Conservation (phyloP, 2,329 filamentous ascomycete genomes). For the Huntiella savannae region DNA sequence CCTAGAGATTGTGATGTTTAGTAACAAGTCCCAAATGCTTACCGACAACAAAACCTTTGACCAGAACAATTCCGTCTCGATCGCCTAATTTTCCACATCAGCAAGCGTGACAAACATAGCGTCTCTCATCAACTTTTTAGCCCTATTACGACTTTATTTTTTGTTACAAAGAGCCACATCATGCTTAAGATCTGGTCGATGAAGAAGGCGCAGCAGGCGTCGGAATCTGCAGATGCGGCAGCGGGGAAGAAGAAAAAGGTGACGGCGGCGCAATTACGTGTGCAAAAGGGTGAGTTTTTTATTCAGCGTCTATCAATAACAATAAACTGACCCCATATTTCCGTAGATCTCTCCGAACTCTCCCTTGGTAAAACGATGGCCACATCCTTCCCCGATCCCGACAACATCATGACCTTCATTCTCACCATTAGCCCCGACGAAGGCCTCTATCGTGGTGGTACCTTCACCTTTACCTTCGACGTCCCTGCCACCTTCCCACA, state of each 20-base stretch:
- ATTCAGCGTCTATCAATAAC: not conserved
- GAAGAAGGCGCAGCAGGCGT: conserved; percentile 95
- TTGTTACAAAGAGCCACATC: conserved; percentile 7
- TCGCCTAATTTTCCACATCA: not conserved
- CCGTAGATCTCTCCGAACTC: conserved; percentile 58
- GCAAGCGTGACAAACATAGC: not conserved
- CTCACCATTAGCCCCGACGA: conserved; percentile 73
- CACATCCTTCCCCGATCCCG: conserved; percentile 61
- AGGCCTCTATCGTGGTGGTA: conserved; percentile 70
- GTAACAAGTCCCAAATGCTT: too few species aligned
- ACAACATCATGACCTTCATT: conserved; percentile 71
- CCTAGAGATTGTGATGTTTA: too few species aligned
- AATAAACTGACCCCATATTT: not conserved
- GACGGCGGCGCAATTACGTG: conserved; percentile 81
- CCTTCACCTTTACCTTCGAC: conserved; percentile 75
- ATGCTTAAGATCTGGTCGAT: conserved; percentile 99
- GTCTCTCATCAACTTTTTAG: not conserved
- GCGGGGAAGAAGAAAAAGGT: conserved; percentile 94
- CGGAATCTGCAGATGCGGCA: conserved; percentile 59
- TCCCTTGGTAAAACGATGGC: conserved; percentile 64
- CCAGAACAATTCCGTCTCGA: not conserved
- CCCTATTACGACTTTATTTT: not conserved
- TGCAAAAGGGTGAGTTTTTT: conserved; percentile 62
- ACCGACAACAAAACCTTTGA: too few species aligned
- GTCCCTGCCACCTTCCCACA: conserved; percentile 95